Evolutionary conservation across 345 rosid species (phyloP).

Genomic region (Pugionium cornutum): DNA sequence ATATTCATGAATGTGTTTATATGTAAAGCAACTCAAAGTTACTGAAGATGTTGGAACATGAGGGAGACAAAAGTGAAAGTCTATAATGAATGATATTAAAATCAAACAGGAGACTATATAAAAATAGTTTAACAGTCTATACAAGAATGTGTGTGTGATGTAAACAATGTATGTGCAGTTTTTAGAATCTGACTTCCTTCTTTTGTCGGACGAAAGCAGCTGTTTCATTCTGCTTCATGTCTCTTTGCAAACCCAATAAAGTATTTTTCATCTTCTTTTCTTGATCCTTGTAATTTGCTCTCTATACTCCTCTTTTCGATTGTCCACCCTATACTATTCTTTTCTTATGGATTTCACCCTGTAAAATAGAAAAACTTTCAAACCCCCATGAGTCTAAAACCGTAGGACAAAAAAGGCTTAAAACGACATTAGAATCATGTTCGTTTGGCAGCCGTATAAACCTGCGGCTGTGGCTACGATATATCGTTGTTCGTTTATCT

Average conservation of each 20-base stretch:
- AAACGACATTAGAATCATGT: background rate
- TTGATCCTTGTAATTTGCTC: constrained; percentile 38
- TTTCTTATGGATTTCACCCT: constrained; percentile 16
- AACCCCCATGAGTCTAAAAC: background rate
- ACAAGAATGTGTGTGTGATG: constrained; percentile 22
- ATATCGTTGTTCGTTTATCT: too few relatives aligned
- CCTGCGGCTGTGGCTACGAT: too few relatives aligned
- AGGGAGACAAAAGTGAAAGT: constrained; percentile 40
- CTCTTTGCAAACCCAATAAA: constrained; percentile 39
- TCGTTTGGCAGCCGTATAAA: too few relatives aligned
- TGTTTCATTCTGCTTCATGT: constrained; percentile 30
- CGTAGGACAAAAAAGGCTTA: background rate
- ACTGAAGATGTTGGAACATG: constrained; percentile 35
- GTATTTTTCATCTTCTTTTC: constrained; percentile 30
- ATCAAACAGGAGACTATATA: background rate
- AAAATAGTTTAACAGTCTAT: background rate
- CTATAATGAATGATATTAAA: constrained; percentile 20
- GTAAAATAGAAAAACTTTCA: background rate
- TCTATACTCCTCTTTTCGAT: background rate
- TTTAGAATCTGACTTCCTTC: constrained; percentile 32
- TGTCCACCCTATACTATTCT: constrained; percentile 1
- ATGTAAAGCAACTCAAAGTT: constrained; percentile 9
- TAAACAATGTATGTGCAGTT: constrained; percentile 31
- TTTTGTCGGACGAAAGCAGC: constrained; percentile 39
- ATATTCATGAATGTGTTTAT: background rate